A percentile compares a stretch with the other conserved stretches of the same genome.
These are phyloP conservation scores for Ceratocystiopsis minuta DNA, from an alignment of 2,329 filamentous ascomycete genomes.

Conservation along the genomic window DNA sequence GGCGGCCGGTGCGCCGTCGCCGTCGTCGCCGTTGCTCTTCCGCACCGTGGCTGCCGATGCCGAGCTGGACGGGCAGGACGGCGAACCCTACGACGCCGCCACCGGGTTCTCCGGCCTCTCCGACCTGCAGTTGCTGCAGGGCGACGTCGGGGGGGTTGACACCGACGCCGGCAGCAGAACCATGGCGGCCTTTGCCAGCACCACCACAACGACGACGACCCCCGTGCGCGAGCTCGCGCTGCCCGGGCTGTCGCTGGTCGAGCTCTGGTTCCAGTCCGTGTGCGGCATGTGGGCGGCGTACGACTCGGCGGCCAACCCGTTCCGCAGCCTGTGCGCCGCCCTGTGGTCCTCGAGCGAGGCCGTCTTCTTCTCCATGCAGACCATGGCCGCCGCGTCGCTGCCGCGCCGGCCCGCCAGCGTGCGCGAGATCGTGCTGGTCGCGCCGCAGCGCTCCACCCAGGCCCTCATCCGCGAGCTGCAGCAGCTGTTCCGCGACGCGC, in stretches of 20 bases:
- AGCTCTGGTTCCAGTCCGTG: conserved; percentile 22
- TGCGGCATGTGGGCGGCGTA: conserved; percentile 24
- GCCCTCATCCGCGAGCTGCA: conserved; percentile 19
- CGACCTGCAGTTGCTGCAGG: too few relatives aligned
- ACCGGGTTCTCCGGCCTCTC: too few relatives aligned
- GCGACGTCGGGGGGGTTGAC: too few relatives aligned
- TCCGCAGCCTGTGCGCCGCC: conserved; percentile 19
- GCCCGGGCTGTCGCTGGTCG: conserved; percentile 15
- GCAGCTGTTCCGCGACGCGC: conserved; percentile 9
- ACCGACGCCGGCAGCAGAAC: not conserved
- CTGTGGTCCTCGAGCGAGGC: conserved; percentile 20
- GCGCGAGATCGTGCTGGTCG: conserved; percentile 16
- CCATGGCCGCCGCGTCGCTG: conserved; percentile 23
- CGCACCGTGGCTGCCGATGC: too few relatives aligned
- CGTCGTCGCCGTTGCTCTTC: too few relatives aligned
- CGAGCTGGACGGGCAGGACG: too few relatives aligned
- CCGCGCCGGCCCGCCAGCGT: conserved; percentile 19
- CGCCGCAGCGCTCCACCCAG: conserved; percentile 18
- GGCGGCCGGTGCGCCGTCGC: too few relatives aligned
- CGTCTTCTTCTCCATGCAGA: conserved; percentile 21
- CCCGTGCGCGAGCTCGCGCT: conserved; percentile 1
- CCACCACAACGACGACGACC: not conserved
- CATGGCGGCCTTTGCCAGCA: not conserved
- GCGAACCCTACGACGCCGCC: too few relatives aligned
- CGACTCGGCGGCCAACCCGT: conserved; percentile 21